Conservation (phyloP, 305 asterid species). For the Solanum aculeatissimum region DNA sequence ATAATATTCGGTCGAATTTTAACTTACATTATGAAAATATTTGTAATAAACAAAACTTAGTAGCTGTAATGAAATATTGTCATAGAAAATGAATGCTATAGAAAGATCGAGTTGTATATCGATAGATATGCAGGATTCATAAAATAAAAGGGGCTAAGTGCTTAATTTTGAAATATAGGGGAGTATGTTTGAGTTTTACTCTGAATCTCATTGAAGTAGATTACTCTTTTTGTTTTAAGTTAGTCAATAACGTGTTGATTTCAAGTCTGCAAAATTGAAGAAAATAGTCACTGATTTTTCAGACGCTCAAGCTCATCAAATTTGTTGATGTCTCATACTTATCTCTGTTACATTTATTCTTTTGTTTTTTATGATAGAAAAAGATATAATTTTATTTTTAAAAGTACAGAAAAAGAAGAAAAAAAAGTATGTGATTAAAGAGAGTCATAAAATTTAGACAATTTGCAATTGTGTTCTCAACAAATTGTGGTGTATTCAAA, state of each 20-base stretch:
- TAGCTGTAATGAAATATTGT: fast-evolving
- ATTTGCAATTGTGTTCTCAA: background rate
- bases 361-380: background rate
- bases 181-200: background rate
- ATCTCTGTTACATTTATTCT: background rate
- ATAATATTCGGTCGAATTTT: background rate
- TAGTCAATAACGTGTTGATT: background rate
- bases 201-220: background rate
- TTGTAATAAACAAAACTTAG: background rate
- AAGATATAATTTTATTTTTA: background rate
- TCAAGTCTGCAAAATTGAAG: background rate
- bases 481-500: background rate
- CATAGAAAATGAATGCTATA: background rate
- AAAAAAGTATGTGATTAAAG: background rate
- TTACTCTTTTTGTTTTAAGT: background rate
- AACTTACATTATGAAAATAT: background rate
- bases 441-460: background rate
- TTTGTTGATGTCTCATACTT: background rate
- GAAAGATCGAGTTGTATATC: background rate
- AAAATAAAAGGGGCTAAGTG: background rate
- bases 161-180: background rate
- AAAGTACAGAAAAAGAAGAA: background rate
- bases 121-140: background rate
- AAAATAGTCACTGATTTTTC: background rate
- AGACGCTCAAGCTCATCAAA: background rate